These are phyloP conservation scores for Fomitopsis pinicola DNA, from an alignment of 1,284 basidiomycete species.

Conservation along the genomic window DNA sequence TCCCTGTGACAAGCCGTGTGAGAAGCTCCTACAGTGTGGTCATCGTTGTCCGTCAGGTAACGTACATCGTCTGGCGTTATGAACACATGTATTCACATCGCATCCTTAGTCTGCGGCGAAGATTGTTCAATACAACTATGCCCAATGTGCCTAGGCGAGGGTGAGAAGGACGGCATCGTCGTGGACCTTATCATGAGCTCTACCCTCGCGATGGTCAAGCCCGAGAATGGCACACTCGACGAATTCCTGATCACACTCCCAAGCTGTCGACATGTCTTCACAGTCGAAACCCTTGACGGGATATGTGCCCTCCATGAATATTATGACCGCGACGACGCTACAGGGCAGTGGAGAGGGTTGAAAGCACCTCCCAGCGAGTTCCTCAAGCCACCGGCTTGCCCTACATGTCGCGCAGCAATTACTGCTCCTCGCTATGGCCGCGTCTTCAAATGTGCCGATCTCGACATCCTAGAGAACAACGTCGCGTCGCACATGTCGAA, in stretches of 20 bases:
- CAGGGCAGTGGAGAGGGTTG: constrained; percentile 37
- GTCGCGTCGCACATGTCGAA: constrained; percentile 48
- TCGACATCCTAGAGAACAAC: constrained; percentile 63
- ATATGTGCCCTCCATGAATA: constrained; percentile 48
- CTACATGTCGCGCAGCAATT: constrained; percentile 49
- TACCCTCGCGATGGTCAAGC: constrained; percentile 45
- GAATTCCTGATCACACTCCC: constrained; percentile 56
- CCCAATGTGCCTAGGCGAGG: constrained; percentile 40
- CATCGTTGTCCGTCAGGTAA: constrained; percentile 67
- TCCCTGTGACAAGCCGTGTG: constrained; percentile 61
- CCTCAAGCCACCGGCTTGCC: constrained; percentile 47
- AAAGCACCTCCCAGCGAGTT: constrained; percentile 37
- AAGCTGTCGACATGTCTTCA: constrained; percentile 63
- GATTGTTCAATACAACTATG: constrained; percentile 57
- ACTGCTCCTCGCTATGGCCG: constrained; percentile 54
- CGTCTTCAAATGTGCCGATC: constrained; percentile 52
- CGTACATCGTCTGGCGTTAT: constrained; percentile 9
- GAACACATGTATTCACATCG: not conserved
- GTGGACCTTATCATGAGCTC: constrained; percentile 59
- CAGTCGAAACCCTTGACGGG: constrained; percentile 69
- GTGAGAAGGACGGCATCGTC: constrained; percentile 37
- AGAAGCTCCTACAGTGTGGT: constrained; percentile 45
- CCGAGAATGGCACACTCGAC: constrained; percentile 37
- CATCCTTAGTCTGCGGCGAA: constrained; percentile 60
- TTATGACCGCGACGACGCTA: constrained; percentile 36